Evolutionary conservation across 148 eudicot genomes (phyloP), one percentile per base, ranked within the genome.

Genomic region (Bassia scoparia): DNA sequence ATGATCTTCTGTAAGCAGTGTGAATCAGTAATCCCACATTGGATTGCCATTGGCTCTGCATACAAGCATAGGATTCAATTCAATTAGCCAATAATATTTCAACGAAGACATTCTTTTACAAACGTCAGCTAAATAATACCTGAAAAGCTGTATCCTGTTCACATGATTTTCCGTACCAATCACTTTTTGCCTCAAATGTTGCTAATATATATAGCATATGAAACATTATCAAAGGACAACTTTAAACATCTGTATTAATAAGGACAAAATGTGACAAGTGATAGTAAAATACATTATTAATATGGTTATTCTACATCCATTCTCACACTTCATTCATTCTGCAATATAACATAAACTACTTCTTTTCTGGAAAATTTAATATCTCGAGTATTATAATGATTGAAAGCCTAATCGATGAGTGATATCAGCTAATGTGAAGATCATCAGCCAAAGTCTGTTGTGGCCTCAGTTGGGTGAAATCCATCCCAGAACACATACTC

Each of bases 401-500:
- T 21, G 73, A 34, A 64, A 66, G 78, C 15, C 53, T 80, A 88
- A 78, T 89, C 86, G 69, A 88, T 84, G 65, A 92, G 91, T 11
- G 89, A 82, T 43, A 92, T 81, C 98, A 72, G 76, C 80, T 61
- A 81, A 55, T 5, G 85, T 70, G 74, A n/a, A 92, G 81, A 77
- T 86, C 85, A 74, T 88, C 87, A 5, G 98, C 78, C 35, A 92
- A 54, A 50, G 87, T 34, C 78, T 80, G 78, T 92, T 92, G 98
- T 80, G 56, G 98, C 96, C 72, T 92, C 90, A 0, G 98, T 70
- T 1, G 98, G 93, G 62, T 92, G 98, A 84, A 83, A 87, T 7
- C 96, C 96, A 67, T 92, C 98, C 98, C 98, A 92, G 68, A 92
- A 92, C 8, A 92, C 90, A 38, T 92, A 88, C 48, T 83, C 84